Evolutionary conservation across 495 filamentous ascomycete genomes (phyloP).

Genomic region (Tetracladium setigerum): DNA sequence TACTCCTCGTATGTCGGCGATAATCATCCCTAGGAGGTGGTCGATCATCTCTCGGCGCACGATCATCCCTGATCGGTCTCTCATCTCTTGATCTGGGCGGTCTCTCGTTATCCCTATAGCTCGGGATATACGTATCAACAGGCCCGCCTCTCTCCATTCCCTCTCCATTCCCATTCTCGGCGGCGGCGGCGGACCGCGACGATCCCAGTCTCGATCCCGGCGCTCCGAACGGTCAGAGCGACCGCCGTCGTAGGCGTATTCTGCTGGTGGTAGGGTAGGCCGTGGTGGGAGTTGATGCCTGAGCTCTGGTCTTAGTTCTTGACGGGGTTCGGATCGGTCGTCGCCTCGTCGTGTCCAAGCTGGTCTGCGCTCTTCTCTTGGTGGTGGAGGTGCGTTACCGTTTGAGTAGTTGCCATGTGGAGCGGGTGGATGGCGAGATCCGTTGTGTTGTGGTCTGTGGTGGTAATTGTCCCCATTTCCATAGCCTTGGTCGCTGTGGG

Average conservation of each 20-base stretch:
- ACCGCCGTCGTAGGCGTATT: slow-evolving; percentile 21
- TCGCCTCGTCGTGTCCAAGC: slow-evolving; percentile 19
- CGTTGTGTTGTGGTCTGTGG: slow-evolving; percentile 23
- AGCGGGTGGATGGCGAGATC: slow-evolving; percentile 34
- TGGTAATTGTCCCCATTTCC: slow-evolving; percentile 23
- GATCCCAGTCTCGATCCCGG: slow-evolving; percentile 23
- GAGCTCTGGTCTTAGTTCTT: slow-evolving; percentile 18
- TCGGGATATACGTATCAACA: slow-evolving; percentile 55
- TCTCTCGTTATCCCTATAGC: slow-evolving; percentile 29
- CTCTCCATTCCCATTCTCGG: slow-evolving; percentile 24
- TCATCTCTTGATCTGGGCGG: slow-evolving; percentile 9
- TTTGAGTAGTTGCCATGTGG: slow-evolving; percentile 39
- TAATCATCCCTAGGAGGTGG: slow-evolving; percentile 5
- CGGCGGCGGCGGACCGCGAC: slow-evolving; percentile 13
- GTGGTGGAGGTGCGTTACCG: slow-evolving; percentile 18
- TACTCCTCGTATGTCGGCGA: slow-evolving; percentile 32
- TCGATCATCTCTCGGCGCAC: slow-evolving; percentile 3
- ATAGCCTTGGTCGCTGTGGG: slow-evolving; percentile 40
- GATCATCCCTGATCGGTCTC: slow-evolving; percentile 7
- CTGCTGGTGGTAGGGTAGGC: slow-evolving; percentile 19
- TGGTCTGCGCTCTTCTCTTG: slow-evolving; percentile 19
- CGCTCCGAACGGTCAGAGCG: slow-evolving; percentile 29
- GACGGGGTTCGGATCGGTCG: neutral
- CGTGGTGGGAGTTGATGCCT: slow-evolving; percentile 19
- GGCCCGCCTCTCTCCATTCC: slow-evolving; percentile 4